Conservation (phyloP, 1,284 basidiomycete genomes). For the Trichosporon asahii region DNA sequence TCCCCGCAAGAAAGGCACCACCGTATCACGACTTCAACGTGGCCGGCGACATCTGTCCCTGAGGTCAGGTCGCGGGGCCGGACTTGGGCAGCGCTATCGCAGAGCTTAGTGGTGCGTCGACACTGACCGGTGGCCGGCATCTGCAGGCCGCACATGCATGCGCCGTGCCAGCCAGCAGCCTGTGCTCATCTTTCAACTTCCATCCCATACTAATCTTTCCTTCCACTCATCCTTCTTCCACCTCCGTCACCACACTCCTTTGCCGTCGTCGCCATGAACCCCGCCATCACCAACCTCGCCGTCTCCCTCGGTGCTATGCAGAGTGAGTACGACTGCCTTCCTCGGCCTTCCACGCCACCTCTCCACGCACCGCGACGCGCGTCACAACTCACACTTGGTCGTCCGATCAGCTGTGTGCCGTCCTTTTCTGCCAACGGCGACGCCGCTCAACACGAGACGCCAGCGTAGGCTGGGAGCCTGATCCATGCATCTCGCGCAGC, state of each 20-base stretch:
- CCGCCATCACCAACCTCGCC: conserved; percentile 63
- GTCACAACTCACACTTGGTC: neutral
- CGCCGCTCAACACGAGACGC: neutral
- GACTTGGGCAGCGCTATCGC: neutral
- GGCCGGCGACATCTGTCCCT: neutral
- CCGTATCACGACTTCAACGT: neutral
- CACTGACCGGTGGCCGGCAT: neutral
- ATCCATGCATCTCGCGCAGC: neutral
- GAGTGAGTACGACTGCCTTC: conserved; percentile 53
- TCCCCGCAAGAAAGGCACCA: neutral
- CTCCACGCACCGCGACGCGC: neutral
- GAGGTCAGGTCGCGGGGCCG: neutral
- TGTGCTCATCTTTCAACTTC: conserved; percentile 12
- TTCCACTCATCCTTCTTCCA: neutral
- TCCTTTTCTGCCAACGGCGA: neutral
- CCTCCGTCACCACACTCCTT: conserved; percentile 5
- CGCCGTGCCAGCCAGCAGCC: neutral
- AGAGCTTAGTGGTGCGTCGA: neutral
- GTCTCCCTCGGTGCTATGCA: conserved; percentile 90
- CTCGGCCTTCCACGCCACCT: neutral
- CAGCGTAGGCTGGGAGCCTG: neutral
- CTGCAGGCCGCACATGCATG: neutral
- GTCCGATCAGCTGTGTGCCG: neutral
- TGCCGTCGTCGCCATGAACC: conserved; percentile 37
- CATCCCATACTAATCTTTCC: conserved; percentile 9